A percentile compares a stretch with the other conserved stretches of the same genome.
phyloP scores from a whole-genome alignment of 2,329 filamentous ascomycete genomes.

The Beauveria varroae region DNA sequence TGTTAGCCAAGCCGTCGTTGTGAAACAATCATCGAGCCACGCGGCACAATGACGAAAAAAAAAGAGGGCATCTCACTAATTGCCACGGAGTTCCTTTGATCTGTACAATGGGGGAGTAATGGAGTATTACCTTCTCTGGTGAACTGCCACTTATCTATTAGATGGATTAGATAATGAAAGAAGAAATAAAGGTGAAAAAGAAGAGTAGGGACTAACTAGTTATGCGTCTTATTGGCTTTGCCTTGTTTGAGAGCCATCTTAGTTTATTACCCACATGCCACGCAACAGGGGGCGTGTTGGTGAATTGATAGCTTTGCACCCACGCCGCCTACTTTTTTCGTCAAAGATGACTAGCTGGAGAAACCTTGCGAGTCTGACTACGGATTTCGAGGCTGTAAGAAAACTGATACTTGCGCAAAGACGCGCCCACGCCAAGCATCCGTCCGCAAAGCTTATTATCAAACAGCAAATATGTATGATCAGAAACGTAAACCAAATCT shows the following conservation, averaged over 20 bases:
- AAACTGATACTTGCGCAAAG: neutral
- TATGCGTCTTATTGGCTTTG: neutral
- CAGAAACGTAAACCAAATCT: neutral
- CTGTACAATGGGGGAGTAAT: too few relatives aligned
- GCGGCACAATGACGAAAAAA: neutral
- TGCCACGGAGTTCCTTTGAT: neutral
- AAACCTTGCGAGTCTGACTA: neutral
- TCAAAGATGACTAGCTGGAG: neutral
- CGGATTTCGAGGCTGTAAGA: conserved; percentile 1
- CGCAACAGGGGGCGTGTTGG: conserved; percentile 5
- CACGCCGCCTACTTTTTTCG: neutral
- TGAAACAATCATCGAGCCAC: neutral
- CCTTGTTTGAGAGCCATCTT: neutral
- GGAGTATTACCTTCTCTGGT: too few relatives aligned
- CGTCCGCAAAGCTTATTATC: neutral
- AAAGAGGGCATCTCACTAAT: neutral
- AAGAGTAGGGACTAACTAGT: neutral
- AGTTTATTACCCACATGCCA: conserved; percentile 1
- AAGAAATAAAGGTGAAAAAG: neutral
- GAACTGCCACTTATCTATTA: too few relatives aligned
- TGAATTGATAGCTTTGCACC: neutral
- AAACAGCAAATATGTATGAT: neutral
- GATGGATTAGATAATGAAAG: neutral
- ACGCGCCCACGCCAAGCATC: conserved; percentile 1
- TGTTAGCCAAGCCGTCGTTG: neutral